Evolutionary conservation across 768 basidiomycete genomes (phyloP), one percentile per base, ranked within the genome.

Genomic region (Auricularia auricula-judae): DNA sequence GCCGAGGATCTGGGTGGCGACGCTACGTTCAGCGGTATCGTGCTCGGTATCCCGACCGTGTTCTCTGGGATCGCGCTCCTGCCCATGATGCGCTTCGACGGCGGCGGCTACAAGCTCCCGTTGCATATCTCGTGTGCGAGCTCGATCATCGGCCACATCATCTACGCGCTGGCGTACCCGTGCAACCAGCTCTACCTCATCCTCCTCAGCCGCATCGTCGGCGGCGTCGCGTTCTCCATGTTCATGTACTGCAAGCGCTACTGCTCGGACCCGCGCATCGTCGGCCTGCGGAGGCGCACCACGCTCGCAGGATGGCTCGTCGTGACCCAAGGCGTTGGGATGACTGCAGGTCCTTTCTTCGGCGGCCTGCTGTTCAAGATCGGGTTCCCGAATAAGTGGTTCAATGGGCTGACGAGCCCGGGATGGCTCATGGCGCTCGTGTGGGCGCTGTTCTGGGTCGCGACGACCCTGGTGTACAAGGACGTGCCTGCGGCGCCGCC

Each of bases 21-120:
- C n/a, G 76, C 84, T n/a, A 85, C 84, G 0, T 89, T 89, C 71
- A 84, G 86, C 42, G 86, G 87, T 62, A 69, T 89, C 4, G 80
- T 81, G 39, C 83, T 87, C 65, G 87, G 87, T 67, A 85, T 89
- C 65, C 88, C 86, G 10, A 82, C 84, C 10, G 73, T 83, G 2
- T 80, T 87, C 65, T 81, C 86, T 36, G 86, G 85, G 0, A 66
- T 89, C 0, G 73, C 79, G 1, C 76, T 89, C 14, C 70, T 87
- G 18, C 84, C 84, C 3, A 72, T 88, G 62, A 79, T 80, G 54
- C 80, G 71, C 69, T 75, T 77, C 21, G 87, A 88, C 69, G 74
- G 74, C 79, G 86, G 85, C 36, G 75, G 74, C 42, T 88, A 88
- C 67, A 76, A 74, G 21, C 66, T 74, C 3, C 82, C 87, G 14